phyloP scores from a whole-genome alignment of 2,329 filamentous ascomycete species.

The Penicillium sp. region DNA sequence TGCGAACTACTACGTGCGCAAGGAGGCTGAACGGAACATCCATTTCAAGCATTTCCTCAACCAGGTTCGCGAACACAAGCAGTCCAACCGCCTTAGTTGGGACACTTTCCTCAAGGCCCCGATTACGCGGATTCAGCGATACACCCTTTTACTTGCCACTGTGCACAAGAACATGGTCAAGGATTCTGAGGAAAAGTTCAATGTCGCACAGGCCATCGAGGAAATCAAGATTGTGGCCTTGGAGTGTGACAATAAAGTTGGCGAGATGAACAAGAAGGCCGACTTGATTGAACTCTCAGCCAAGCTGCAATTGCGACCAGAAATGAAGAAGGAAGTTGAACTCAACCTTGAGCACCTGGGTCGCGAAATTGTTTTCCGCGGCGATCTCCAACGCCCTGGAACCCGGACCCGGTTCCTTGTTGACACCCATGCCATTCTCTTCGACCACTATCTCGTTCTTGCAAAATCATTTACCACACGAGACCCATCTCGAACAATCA shows the following conservation, averaged over 20 bases:
- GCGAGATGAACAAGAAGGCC: constrained; percentile 88
- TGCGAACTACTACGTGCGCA: constrained; percentile 78
- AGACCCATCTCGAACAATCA: constrained; percentile 70
- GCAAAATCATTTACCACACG: constrained; percentile 73
- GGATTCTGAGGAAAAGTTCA: constrained; percentile 87
- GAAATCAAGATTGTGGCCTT: constrained; percentile 87
- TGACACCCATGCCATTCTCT: constrained; percentile 88
- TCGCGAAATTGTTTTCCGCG: constrained; percentile 82
- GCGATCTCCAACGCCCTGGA: constrained; percentile 85
- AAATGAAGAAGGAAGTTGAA: constrained; percentile 78
- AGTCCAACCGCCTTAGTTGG: constrained; percentile 84
- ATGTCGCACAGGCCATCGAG: constrained; percentile 78
- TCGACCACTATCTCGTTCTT: constrained; percentile 94
- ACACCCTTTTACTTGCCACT: constrained; percentile 77
- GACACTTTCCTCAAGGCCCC: constrained; percentile 92
- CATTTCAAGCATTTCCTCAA: constrained; percentile 86
- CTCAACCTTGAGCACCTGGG: constrained; percentile 94
- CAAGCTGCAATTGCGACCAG: constrained; percentile 81
- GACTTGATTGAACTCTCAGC: constrained; percentile 79
- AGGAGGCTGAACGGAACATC: constrained; percentile 80
- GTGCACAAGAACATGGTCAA: constrained; percentile 80
- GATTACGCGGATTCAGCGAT: constrained; percentile 88
- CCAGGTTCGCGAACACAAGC: constrained; percentile 72
- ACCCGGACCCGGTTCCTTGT: constrained; percentile 89
- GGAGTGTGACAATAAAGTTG: constrained; percentile 90